A percentile compares a stretch with the other conserved stretches of the same genome.
Conservation (phyloP, 2,329 filamentous ascomycete genomes). For the Trematosphaeria pertusa region DNA sequence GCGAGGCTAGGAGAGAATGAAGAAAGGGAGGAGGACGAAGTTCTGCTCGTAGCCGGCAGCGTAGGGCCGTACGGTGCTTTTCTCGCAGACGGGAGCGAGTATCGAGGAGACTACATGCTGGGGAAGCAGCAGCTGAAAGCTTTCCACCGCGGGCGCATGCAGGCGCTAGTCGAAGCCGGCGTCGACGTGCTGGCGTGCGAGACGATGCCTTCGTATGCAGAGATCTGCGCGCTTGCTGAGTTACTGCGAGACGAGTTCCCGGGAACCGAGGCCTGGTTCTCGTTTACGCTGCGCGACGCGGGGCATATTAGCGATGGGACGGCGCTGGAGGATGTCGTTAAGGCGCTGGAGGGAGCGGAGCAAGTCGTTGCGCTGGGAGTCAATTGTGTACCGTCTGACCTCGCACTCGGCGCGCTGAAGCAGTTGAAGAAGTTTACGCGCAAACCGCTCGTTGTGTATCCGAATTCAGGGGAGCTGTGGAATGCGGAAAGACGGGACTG, state of each 20-base stretch:
- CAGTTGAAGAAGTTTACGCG: conserved; percentile 37
- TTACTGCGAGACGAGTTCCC: conserved; percentile 50
- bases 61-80: conserved; percentile 58
- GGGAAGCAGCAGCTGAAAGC: conserved; percentile 40
- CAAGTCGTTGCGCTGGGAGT: conserved; percentile 54
- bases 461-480: conserved; percentile 57
- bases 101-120: conserved; percentile 51
- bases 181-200: conserved; percentile 55
- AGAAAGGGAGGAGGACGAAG: conserved; percentile 4
- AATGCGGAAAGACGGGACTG: conserved; percentile 50
- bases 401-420: conserved; percentile 43
- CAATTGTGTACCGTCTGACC: conserved; percentile 52
- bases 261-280: conserved; percentile 48
- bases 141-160: conserved; percentile 54
- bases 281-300: conserved; percentile 49
- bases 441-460: conserved; percentile 50
- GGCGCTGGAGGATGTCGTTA: conserved; percentile 39
- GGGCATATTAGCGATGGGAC: conserved; percentile 53
- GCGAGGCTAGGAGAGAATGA: conserved; percentile 3
- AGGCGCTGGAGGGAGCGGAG: conserved; percentile 31
- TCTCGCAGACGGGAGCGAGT: conserved; percentile 56
- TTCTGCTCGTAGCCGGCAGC: conserved; percentile 51
- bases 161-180: conserved; percentile 49
- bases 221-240: conserved; percentile 49
- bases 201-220: conserved; percentile 52